Evolutionary conservation across 208 protist species (phyloP), one percentile per base, ranked within the genome.

Genomic region (Crithidia sp.): DNA sequence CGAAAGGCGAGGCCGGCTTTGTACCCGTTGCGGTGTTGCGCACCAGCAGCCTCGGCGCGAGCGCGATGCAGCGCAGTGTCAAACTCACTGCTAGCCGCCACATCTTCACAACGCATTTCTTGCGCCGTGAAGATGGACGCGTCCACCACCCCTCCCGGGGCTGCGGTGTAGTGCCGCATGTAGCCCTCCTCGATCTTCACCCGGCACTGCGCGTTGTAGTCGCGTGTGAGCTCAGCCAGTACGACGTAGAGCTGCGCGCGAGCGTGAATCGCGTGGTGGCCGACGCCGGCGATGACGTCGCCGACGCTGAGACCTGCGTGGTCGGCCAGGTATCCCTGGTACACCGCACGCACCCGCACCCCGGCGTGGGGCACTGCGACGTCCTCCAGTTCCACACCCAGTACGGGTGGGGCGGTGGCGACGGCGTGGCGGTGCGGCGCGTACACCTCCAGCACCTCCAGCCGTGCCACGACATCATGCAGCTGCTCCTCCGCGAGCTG

Each of bases 361-460:
- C 79, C 86, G 19, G 62, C 57, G 19, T 49, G 44, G 4, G 65
- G 40, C 47, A 55, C 53, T 0, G 7, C 4, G 2, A 82, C 76
- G 69, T 93, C 88, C 37, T 81, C 74, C 53, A 93, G 71, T 52
- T 93, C 88, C 28, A 91, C 67, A 3, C 85, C 88, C 4, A 93
- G 69, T 8, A 90, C 58, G 2, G 88, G 88, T 36, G 88, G 88
- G 2, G 77, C 76, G 2, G 85, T 71, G 7, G 85, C 72, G 40
- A 90, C 69, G 16, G 82, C 72, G 59, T 77, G 82, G 40, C 71
- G 69, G 63, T 93, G 88, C 13, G 85, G 85, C 14, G 85, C 79
- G 77, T 90, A 93, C 64, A 90, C 83, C 56, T 93, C 88, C 49
- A 93, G 53, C 40, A 81, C 82, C 13, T 89, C 84, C 16, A 93